phyloP scores from a whole-genome alignment of 2,329 filamentous ascomycete species.

The Stenocarpella maydis region DNA sequence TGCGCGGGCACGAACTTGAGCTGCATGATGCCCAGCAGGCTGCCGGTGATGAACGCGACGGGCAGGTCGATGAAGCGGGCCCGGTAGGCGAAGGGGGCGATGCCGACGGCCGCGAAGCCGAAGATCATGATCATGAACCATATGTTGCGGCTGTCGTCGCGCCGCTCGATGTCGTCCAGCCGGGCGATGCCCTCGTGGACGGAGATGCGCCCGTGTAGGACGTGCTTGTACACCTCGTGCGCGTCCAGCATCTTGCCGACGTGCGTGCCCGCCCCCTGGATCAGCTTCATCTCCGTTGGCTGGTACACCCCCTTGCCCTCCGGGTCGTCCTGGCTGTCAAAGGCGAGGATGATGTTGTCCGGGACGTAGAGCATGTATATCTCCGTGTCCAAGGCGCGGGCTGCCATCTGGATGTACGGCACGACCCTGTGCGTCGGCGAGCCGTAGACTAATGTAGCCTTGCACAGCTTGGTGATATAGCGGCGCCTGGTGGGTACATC shows the following conservation, averaged over 20 bases:
- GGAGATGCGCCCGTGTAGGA: constrained; percentile 3
- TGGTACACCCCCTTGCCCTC: not conserved
- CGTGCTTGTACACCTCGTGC: constrained; percentile 20
- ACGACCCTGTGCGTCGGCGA: constrained; percentile 12
- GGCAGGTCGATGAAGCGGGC: constrained; percentile 21
- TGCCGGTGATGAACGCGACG: constrained; percentile 16
- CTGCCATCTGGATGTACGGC: constrained; percentile 14
- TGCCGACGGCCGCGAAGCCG: constrained; percentile 12
- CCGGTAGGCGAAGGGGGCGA: not conserved
- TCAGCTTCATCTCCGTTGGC: constrained; percentile 6
- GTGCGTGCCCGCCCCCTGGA: constrained; percentile 8
- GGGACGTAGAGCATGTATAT: constrained; percentile 16
- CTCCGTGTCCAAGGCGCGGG: constrained; percentile 11
- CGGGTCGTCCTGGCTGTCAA: not conserved
- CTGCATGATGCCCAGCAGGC: constrained; percentile 13
- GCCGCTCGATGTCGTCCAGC: constrained; percentile 11
- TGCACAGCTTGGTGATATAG: constrained; percentile 14
- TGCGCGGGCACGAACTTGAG: constrained; percentile 12
- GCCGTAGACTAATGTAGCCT: constrained; percentile 7
- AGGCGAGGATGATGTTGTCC: constrained; percentile 14
- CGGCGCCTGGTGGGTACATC: constrained; percentile 6
- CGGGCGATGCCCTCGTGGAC: not conserved
- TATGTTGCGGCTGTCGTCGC: constrained; percentile 9
- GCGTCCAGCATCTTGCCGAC: constrained; percentile 18
- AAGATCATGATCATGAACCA: constrained; percentile 25